Conservation (phyloP, 2,329 filamentous ascomycete genomes). For the Colletotrichum zoysiae region DNA sequence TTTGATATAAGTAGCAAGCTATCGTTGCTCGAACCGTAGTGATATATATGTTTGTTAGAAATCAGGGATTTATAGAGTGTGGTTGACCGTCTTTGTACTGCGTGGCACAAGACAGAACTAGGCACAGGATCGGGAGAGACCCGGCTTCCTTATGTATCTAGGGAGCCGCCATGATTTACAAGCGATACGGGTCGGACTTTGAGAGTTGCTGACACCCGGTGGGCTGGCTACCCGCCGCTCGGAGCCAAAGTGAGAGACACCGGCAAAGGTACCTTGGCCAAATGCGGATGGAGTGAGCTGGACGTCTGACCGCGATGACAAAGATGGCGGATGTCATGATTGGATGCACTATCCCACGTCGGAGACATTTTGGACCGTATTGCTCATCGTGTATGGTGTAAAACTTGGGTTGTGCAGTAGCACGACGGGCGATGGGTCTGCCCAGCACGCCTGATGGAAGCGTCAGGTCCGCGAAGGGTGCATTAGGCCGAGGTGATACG, state of each 20-base stretch:
- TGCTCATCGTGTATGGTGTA: conserved; percentile 30
- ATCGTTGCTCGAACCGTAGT: not conserved
- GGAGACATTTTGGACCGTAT: conserved; percentile 28
- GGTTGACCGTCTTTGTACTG: conserved; percentile 28
- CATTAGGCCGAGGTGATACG: conserved; percentile 32
- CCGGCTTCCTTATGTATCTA: conserved; percentile 31
- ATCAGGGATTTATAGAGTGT: not conserved
- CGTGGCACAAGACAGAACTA: conserved; percentile 20
- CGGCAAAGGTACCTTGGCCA: not conserved
- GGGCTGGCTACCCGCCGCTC: conserved; percentile 14
- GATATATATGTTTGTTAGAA: not conserved
- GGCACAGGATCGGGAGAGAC: conserved; percentile 1
- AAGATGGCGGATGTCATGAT: conserved; percentile 5
- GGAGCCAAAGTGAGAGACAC: conserved; percentile 17
- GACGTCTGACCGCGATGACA: conserved; percentile 15
- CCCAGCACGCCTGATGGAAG: conserved; percentile 25
- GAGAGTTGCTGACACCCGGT: conserved; percentile 31
- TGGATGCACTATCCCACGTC: conserved; percentile 13
- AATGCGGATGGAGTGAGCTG: conserved; percentile 11
- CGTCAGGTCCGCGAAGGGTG: conserved; percentile 29
- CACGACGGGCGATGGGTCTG: conserved; percentile 19
- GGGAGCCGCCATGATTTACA: not conserved
- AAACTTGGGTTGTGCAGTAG: conserved; percentile 21
- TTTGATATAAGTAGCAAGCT: not conserved
- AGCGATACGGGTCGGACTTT: conserved; percentile 29